Base-by-base conservation (phyloP, 2,329 filamentous ascomycete species). In the Apiospora sp. region DNA sequence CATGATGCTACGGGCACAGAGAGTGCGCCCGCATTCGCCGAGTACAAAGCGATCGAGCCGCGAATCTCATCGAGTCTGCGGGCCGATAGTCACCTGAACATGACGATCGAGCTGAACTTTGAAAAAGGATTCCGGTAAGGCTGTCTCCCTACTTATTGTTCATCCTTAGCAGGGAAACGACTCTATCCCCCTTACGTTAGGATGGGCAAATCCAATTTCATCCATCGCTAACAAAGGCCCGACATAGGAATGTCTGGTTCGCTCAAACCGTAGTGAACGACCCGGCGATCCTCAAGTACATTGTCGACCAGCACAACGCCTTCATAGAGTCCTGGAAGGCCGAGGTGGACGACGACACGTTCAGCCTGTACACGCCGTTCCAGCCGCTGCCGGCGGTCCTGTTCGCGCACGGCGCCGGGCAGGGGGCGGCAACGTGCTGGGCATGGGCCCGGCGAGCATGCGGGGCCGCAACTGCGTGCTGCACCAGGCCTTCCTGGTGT, bases 381-480 rank as follows among this genome's bases (percentile, higher is more conserved):
- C 69, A 72, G 43, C 72, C 74, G 14, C 8, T 73, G 16, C 73
- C 73, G 1, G 46, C 43, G 13, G 44, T 44, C 6, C 54, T 61
- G 3, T 61, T 61, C 54, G 54, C 27, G 16, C 27, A 61, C 54
- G 54, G 54, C 16, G 54, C 54, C 27, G 54, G 27, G 54, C 54
- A 61, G 8, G 54, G 54, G 16, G 27, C 3, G 78, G 78, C 3
- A 79, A 80, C 68, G 75, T 79, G 68, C 77, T 80, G n/a, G 79
- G 79, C 1, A 71, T 79, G 3, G 77, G 68, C 4, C 3, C 27
- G 14, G 37, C 27, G 54, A 61, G 6, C 16, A 61, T 61, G 54
- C 54, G 54, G 27, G 54, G 54, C 27, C 54, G 68, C 68, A 69
- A 69, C 46, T 37, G 44, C 37, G 46, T 69, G 13, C 68, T 69